phyloP scores from a whole-genome alignment of 2,329 filamentous ascomycete species.

The Penicillium decumbens region DNA sequence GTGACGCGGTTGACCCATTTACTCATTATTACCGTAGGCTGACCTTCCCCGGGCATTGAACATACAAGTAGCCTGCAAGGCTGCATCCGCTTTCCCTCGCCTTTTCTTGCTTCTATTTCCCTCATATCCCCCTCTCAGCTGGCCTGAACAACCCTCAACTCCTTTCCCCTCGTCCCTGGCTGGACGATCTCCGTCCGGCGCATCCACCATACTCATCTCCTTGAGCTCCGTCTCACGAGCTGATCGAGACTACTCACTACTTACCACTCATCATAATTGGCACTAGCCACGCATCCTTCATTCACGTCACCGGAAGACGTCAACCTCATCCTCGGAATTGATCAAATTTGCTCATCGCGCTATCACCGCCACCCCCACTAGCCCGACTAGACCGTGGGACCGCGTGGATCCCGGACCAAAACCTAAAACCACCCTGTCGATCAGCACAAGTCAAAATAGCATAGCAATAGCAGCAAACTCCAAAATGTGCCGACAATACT shows the following conservation, averaged over 20 bases:
- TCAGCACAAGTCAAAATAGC: background rate
- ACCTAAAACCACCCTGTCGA: background rate
- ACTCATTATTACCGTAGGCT: slow-evolving; percentile 15
- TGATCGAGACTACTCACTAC: background rate
- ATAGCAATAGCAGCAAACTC: background rate
- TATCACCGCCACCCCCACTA: background rate
- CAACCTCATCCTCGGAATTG: background rate
- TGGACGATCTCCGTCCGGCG: background rate
- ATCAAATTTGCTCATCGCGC: background rate
- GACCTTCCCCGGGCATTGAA: slow-evolving; percentile 1
- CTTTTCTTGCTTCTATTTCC: background rate
- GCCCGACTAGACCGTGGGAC: background rate
- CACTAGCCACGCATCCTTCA: background rate
- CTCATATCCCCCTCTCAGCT: slow-evolving; percentile 15
- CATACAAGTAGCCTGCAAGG: slow-evolving; percentile 6
- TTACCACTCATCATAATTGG: background rate
- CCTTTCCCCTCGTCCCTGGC: slow-evolving; percentile 1
- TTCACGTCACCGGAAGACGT: background rate
- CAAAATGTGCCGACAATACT: slow-evolving; percentile 37
- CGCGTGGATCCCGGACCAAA: background rate
- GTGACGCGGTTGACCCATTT: slow-evolving; percentile 8
- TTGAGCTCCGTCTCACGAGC: background rate
- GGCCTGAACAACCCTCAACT: slow-evolving; percentile 15
- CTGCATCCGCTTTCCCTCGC: background rate
- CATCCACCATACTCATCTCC: slow-evolving; percentile 5